Base-by-base conservation (phyloP, 805 yeast genomes). In the Ogataea methylovora region DNA sequence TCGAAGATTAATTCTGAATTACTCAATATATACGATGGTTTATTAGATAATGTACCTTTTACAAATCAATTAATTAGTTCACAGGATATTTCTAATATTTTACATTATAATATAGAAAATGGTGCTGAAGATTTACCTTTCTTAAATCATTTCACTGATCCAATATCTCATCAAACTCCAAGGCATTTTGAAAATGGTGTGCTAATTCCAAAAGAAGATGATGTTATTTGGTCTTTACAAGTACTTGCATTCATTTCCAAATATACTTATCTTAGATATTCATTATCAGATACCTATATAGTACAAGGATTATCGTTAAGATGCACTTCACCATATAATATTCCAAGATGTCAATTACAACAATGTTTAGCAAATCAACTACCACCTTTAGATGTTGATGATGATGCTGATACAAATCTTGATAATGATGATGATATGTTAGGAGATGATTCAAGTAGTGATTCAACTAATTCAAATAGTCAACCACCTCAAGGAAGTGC, bases 161-260 rank as follows among this genome's bases (percentile, higher is more conserved):
- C 45, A 36, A 45, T 42, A 30, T 32, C 47, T 13, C 44, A 40
- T 27, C 56, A 51, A 4, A 48, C 49, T 9, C 84, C 84, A 16
- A 63, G 85, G 34, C 58, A 58, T 17, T 78, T 78, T 46, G 56
- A 65, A 30, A 60, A 81, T 27, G 94, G 95, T 2, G 76, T 79
- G 16, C 69, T 88, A n/a, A 71, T 87, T 5, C 97, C 97, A 2
- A 73, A 85, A 37, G 94, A 84, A 42, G 97, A 90, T 53, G 98
- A 90, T 52, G 84, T 90, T 13, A 79, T 86, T 24, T 87, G 96
- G 95, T 82, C 95, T 4, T 64, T 90, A 35, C 97, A 90, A 56
- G 67, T 92, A 15, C 58, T 92, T 33, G 97, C 97, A 11, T 90
- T 87, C 56, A 84, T 88, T 27, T 87, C 97, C 4, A 90, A 90